These are phyloP conservation scores for Pistacia integerrima DNA, from an alignment of 345 rosid genomes.

Conservation along the genomic window DNA sequence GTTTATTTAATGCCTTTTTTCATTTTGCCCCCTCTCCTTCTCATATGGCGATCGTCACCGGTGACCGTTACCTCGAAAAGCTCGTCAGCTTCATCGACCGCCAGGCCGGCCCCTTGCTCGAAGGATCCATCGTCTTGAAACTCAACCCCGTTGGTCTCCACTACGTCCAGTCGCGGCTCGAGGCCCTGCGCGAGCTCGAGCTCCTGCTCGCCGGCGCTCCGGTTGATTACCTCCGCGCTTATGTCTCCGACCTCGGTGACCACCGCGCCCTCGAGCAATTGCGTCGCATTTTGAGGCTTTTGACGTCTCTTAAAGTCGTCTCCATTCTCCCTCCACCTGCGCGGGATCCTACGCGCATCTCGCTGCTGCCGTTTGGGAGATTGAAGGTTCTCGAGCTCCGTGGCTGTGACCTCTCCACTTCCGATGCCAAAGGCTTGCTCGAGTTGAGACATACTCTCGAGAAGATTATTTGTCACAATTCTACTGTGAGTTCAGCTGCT, in stretches of 20 bases:
- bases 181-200: slow-evolving; percentile 87
- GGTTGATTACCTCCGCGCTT: slow-evolving; percentile 95
- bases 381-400: slow-evolving; percentile 82
- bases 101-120: slow-evolving; percentile 70
- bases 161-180: slow-evolving; percentile 91
- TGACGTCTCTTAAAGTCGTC: slow-evolving; percentile 82
- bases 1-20: slow-evolving; percentile 15
- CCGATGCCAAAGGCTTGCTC: slow-evolving; percentile 89
- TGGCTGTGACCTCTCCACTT: slow-evolving; percentile 91
- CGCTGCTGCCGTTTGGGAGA: slow-evolving; percentile 78
- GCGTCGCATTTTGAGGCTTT: slow-evolving; percentile 77
- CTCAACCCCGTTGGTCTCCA: slow-evolving; percentile 95
- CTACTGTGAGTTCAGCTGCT: slow-evolving; percentile 63
- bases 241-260: slow-evolving; percentile 94
- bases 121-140: slow-evolving; percentile 68
- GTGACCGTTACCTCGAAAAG: slow-evolving; percentile 88
- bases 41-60: slow-evolving; percentile 88
- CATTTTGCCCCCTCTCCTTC: not conserved
- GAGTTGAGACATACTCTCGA: slow-evolving; percentile 86
- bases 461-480: slow-evolving; percentile 91
- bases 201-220: slow-evolving; percentile 85
- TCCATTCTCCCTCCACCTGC: slow-evolving; percentile 72
- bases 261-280: slow-evolving; percentile 96
- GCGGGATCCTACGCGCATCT: slow-evolving; percentile 91
- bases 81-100: slow-evolving; percentile 80